phyloP scores from a whole-genome alignment of 306 rosid genomes.

The Hippophae rhamnoides region DNA sequence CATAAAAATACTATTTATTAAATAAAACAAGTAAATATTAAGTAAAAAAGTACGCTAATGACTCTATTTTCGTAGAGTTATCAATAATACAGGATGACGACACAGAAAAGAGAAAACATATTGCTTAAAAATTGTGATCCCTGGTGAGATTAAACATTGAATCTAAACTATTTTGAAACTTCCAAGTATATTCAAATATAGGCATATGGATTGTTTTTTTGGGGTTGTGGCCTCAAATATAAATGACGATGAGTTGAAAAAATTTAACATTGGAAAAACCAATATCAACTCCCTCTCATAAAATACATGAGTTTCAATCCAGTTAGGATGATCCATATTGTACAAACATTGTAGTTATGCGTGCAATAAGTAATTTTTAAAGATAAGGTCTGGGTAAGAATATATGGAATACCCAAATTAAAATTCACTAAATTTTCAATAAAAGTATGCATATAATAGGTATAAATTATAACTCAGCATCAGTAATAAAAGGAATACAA shows the following conservation, averaged over 20 bases:
- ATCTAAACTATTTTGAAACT: conserved; percentile 4
- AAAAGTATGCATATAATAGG: neutral
- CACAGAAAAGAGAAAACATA: conserved; percentile 7
- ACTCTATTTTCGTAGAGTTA: too few relatives aligned
- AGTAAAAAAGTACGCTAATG: too few relatives aligned
- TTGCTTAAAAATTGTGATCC: neutral
- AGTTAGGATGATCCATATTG: too few relatives aligned
- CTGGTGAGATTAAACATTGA: neutral
- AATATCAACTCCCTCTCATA: too few relatives aligned
- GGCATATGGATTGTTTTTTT: conserved; percentile 4
- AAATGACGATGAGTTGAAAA: too few relatives aligned
- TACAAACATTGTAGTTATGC: too few relatives aligned
- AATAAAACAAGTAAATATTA: too few relatives aligned
- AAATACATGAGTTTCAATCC: too few relatives aligned
- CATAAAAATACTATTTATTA: too few relatives aligned
- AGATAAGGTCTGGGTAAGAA: neutral
- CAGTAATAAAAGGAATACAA: neutral
- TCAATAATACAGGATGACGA: neutral
- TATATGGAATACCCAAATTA: neutral
- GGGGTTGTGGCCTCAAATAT: neutral
- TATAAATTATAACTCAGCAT: neutral
- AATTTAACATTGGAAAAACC: too few relatives aligned
- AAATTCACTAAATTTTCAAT: neutral
- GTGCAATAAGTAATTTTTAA: conserved; percentile 1
- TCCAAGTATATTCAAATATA: conserved; percentile 8